Base-by-base conservation (phyloP, 371 early-diverging fungal species). In the Coemansia sp. region DNA sequence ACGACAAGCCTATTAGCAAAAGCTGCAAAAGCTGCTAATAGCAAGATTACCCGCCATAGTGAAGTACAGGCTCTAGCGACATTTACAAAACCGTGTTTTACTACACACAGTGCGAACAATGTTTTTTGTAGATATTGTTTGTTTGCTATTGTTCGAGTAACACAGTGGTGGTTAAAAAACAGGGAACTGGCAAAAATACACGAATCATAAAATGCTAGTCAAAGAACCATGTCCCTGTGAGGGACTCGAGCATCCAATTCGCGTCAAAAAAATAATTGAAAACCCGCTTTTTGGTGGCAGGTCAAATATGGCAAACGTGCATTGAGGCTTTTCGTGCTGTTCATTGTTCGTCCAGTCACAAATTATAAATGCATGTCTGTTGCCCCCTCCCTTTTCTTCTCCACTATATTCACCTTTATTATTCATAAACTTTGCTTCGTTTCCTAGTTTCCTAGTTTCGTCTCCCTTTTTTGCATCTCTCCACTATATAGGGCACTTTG, bases 41-140 rank as follows among this genome's bases (percentile, higher is more conserved):
- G 26, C 26, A 26, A 26, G 26, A 26, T 26, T 4, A 26, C 26
- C 26, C 26, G 26, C 4, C 26, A 26, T 26, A 26, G 26, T 26
- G 64, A 89, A 89, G 69, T 89, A 89, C 63, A 85, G 86, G 0
- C 82, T 77, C 13, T 39, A 48, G 18, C 52, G 37, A 29, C 29
- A 4, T 29, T 22, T 13, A 26, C 29, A 8, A 53, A 8, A 29
- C 37, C 37, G 10, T 8, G 37, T 26, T n/a, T 53, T 50, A 24
- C 31, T 62, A 29, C 14, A 47, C 18, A 14, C 45, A 45, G 14
- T 18, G 29, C 6, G 18, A 47, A 47, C 14, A n/a, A 47, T 50
- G 10, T 21, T n/a, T 18, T n/a, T 18, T 18, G 21, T 18, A 10
- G 21, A 21, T 21, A 18, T 50, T 50, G 50, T n/a, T n/a, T 47